Evolutionary conservation across 176 grass and related monocot species (phyloP), one percentile per base, ranked within the genome.

Genomic region (Zizania latifolia): DNA sequence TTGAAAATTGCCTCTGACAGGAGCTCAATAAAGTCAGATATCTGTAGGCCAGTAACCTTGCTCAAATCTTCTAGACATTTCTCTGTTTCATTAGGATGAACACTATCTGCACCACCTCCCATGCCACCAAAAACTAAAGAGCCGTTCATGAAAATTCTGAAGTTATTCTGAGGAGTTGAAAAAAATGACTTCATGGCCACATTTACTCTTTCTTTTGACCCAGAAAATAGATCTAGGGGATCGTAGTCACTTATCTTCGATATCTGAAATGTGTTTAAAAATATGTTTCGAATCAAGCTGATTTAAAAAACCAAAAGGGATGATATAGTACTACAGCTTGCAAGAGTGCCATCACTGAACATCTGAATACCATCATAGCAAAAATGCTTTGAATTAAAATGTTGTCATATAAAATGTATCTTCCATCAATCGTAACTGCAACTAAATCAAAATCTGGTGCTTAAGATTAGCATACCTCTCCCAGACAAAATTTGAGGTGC

Each of bases 191-290:
- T 83, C 66, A 98, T 76, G 29, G 86, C 86, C 9, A 53, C 86
- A 44, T 71, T 1, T 81, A 94, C 89, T 89, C 91, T 86, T 65
- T 98, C 91, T 88, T 89, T 98, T 71, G 84, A 98, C 54, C 73
- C 75, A 65, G 94, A 92, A 81, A 92, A 98, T 48, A 98, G 84
- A 86, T 98, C 94, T 58, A 94, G 88, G 50, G 94, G 94, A 19
- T 98, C 60, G 30, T 94, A 98, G 59, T 76, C 84, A 90, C 94
- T 98, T 59, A 65, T 70, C 67, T 79, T 76, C 6, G 23, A 72
- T 83, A 94, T 90, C 91, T 98, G 86, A 79, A 77, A 92, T 75
- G 60, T 82, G 85, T 82, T 75, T 43, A 78, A 78, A 58, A 58
- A 43, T 50, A n/a, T 58, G 50, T 76, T 72, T 27, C 26, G 36